These are phyloP conservation scores for Panicum virgatum DNA, from an alignment of 202 grass and related monocot genomes.

Conservation along the genomic window DNA sequence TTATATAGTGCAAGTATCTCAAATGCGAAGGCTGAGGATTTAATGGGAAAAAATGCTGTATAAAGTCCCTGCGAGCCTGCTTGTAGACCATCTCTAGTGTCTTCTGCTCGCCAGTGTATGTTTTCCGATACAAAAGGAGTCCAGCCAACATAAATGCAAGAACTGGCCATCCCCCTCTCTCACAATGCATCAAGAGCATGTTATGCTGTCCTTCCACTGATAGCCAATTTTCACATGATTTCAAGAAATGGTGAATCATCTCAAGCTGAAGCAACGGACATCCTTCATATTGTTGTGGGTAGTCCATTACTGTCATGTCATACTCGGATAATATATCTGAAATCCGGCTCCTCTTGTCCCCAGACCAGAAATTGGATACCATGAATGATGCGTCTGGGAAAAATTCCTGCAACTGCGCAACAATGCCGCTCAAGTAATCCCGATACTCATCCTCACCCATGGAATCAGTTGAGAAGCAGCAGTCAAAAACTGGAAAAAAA, in stretches of 20 bases:
- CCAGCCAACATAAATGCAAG: conserved; percentile 87
- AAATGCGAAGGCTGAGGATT: conserved; percentile 85
- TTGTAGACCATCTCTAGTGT: conserved; percentile 93
- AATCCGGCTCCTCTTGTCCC: conserved; percentile 69
- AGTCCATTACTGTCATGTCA: conserved; percentile 92
- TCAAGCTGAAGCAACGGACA: conserved; percentile 80
- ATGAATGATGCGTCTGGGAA: conserved; percentile 82
- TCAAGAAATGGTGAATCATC: conserved; percentile 93
- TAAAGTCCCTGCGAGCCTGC: conserved; percentile 78
- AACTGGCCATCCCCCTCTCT: conserved; percentile 84
- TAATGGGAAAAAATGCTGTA: conserved; percentile 73
- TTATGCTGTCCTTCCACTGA: conserved; percentile 88
- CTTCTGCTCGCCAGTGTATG: conserved; percentile 74
- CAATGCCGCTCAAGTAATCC: conserved; percentile 79
- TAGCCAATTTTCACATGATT: conserved; percentile 88
- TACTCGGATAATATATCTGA: conserved; percentile 88
- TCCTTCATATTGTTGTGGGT: conserved; percentile 84
- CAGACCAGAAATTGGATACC: conserved; percentile 83
- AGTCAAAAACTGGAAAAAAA: conserved; percentile 67
- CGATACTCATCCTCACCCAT: conserved; percentile 75
- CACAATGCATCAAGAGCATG: conserved; percentile 86
- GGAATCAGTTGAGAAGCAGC: conserved; percentile 69
- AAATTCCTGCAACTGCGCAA: conserved; percentile 72
- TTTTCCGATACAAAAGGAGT: conserved; percentile 77
- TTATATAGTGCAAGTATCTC: conserved; percentile 87